Evolutionary conservation across 306 rosid species (phyloP), one percentile per base, ranked within the genome.

Genomic region (Trichosanthes truncata): DNA sequence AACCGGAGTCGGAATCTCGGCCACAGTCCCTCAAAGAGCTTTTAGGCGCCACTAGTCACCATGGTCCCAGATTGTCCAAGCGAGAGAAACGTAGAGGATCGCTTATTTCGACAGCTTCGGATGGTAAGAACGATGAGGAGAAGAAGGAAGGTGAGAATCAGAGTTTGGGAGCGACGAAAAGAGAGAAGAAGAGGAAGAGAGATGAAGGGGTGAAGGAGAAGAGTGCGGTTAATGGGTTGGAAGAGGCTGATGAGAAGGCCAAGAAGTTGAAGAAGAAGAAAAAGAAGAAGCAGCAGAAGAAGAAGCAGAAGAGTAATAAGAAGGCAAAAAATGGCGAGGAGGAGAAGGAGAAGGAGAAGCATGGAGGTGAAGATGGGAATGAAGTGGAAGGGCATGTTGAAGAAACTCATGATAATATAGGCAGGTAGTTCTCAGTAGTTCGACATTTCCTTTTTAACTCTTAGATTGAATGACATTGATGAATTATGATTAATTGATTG

Each of bases 11-110:
- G 35, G 81, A 62, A n/a, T 17, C 71, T 41, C 38, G 12, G 53
- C 80, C 78, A 8, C 38, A 73, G 29, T 88, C 94, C 33, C 81
- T 88, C 41, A 89, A 86, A 51, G 66, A 55, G 21, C 89, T 92
- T 79, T 31, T 90, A 33, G 86, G 87, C 65, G 75, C 94, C 9
- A 67, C 82, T 11, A 26, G 82, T 40, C 15, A 26, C 45, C 89
- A 53, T 80, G 88, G 75, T 73, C 84, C 87, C 86, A 84, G 83
- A 80, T 87, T 95, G 35, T 84, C 97, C n/a, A 95, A 95, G 91
- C 77, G 98, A 55, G 91, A 91, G 36, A 91, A 91, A 45, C 92
- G 83, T 51, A 82, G 97, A 81, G 84, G 89, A 74, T 13, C 76
- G 67, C 78, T 80, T 9, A 62, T 92, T 76, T 83, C 62, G 48